phyloP scores from a whole-genome alignment of 306 rosid species.

The Bauhinia variegata region DNA sequence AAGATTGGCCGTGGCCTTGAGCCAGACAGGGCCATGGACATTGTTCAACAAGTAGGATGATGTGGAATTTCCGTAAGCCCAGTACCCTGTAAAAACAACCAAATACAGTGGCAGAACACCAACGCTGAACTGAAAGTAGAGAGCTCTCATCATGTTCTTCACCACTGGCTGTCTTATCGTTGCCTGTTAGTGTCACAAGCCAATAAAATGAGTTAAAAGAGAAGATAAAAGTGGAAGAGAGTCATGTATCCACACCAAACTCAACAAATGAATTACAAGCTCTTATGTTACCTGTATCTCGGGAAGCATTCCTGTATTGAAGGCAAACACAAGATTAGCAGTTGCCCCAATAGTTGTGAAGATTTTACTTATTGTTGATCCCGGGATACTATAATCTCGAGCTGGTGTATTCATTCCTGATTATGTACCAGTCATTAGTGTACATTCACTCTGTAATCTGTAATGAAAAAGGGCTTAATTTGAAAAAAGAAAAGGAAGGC shows the following conservation, averaged over 20 bases:
- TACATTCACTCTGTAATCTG: neutral
- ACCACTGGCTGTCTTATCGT: conserved; percentile 91
- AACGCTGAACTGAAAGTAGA: conserved; percentile 82
- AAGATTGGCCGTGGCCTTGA: conserved; percentile 68
- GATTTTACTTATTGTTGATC: conserved; percentile 64
- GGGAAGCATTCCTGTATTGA: conserved; percentile 97
- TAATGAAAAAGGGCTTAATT: conserved; percentile 14
- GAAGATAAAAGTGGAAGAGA: neutral
- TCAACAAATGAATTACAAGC: conserved; percentile 19
- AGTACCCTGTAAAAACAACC: conserved; percentile 79
- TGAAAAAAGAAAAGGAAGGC: too few relatives aligned
- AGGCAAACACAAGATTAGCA: conserved; percentile 93
- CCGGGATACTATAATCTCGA: conserved; percentile 78
- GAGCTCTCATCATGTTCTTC: conserved; percentile 81
- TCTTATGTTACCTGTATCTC: conserved; percentile 80
- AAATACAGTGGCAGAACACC: conserved; percentile 86
- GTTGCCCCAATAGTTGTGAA: conserved; percentile 83
- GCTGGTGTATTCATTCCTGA: conserved; percentile 73
- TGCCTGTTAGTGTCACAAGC: conserved; percentile 61
- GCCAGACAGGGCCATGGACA: conserved; percentile 84
- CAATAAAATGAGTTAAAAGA: conserved; percentile 28
- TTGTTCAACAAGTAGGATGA: conserved; percentile 70
- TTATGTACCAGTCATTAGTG: conserved; percentile 23
- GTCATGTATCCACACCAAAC: neutral
- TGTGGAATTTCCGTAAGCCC: conserved; percentile 94